phyloP scores from a whole-genome alignment of 176 grass and related monocot genomes.

The Eleusine indica region DNA sequence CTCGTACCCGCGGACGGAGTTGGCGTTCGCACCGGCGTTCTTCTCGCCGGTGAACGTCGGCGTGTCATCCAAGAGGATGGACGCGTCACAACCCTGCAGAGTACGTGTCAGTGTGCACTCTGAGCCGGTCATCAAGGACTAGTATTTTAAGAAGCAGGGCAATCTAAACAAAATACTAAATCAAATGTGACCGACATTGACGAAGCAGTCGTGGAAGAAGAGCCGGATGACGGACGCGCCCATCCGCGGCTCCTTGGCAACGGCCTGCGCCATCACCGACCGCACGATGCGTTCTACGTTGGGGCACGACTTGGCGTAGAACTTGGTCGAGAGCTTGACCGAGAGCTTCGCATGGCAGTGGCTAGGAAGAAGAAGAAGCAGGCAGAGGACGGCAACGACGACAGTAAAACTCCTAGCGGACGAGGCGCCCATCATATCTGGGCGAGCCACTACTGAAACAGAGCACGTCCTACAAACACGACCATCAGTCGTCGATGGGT shows the following conservation, averaged over 20 bases:
- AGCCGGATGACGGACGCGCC: constrained; percentile 74
- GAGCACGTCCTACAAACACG: background rate
- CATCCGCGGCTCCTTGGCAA: constrained; percentile 64
- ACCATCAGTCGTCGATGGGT: background rate
- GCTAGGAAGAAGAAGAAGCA: background rate
- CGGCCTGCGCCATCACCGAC: constrained; percentile 40
- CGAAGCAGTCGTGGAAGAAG: constrained; percentile 87
- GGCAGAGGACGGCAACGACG: constrained; percentile 35
- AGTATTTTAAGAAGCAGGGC: background rate
- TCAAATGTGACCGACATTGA: constrained; percentile 49
- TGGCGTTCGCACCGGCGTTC: constrained; percentile 55
- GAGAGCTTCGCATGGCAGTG: constrained; percentile 48
- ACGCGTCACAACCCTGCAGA: constrained; percentile 65
- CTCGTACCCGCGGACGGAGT: constrained; percentile 78
- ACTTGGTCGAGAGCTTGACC: constrained; percentile 30
- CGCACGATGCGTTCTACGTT: constrained; percentile 46
- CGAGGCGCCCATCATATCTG: constrained; percentile 49
- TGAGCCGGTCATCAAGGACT: background rate
- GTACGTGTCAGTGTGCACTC: background rate
- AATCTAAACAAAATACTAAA: background rate
- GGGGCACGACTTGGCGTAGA: constrained; percentile 66
- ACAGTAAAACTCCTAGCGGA: background rate
- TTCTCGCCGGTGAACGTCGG: constrained; percentile 62
- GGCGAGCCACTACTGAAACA: background rate
- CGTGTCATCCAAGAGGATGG: constrained; percentile 73